Evolutionary conservation across 768 basidiomycete species (phyloP).

Genomic region (Trametes cinnabarina): DNA sequence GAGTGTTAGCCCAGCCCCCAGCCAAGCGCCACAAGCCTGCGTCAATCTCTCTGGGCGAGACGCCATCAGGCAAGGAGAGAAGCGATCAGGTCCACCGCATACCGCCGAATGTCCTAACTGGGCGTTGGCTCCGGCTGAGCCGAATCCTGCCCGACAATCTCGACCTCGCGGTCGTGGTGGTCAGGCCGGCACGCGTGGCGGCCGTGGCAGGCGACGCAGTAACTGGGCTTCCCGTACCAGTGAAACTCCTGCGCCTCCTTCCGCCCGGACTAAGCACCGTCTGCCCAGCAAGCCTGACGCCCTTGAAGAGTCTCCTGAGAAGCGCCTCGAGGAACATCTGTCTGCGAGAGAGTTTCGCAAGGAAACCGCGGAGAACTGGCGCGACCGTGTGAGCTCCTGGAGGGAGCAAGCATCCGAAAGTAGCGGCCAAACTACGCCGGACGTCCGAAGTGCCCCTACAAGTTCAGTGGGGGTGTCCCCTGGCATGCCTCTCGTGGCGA

Average conservation of each 20-base stretch:
- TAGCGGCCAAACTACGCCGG: background rate
- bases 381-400: constrained; percentile 11
- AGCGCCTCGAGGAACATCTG: background rate
- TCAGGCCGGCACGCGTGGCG: background rate
- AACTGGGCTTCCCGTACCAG: background rate
- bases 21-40: background rate
- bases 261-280: background rate
- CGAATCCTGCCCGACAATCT: background rate
- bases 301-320: background rate
- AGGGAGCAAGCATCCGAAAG: background rate
- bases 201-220: background rate
- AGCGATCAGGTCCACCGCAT: background rate
- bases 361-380: constrained; percentile 8
- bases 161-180: background rate
- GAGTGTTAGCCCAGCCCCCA: background rate
- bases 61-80: background rate
- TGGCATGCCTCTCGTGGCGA: background rate
- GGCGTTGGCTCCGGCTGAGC: constrained; percentile 8
- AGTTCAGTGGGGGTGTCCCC: background rate
- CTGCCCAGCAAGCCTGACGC: background rate
- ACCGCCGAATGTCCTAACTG: constrained; percentile 15
- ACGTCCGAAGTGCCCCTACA: background rate
- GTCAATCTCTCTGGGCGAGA: background rate
- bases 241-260: background rate
- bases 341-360: background rate